These are phyloP conservation scores for Eleusine indica DNA, from an alignment of 176 grass and related monocot species.

Conservation along the genomic window DNA sequence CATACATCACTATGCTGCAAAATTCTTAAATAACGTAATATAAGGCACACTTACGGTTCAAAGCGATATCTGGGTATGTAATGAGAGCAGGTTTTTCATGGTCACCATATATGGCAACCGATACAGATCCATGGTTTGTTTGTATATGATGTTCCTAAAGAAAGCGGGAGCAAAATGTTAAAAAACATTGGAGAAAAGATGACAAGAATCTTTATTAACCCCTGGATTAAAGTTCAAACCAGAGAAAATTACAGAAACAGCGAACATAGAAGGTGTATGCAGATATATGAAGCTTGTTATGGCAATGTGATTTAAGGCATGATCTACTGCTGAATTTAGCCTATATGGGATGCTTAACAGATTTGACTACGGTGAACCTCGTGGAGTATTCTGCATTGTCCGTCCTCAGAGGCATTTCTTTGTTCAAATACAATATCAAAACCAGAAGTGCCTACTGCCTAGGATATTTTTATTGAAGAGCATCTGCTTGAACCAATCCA, in stretches of 20 bases:
- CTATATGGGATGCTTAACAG: neutral
- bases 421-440: constrained; percentile 13
- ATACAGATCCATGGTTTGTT: constrained; percentile 84
- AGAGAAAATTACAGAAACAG: constrained; percentile 16
- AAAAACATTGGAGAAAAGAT: constrained; percentile 10
- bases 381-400: neutral
- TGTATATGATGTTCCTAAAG: constrained; percentile 90
- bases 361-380: neutral
- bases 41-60: constrained; percentile 61
- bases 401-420: neutral
- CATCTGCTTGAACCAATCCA: constrained; percentile 20
- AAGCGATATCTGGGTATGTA: constrained; percentile 86
- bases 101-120: constrained; percentile 82
- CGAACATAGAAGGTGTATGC: neutral
- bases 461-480: constrained; percentile 16
- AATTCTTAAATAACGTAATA: constrained; percentile 21
- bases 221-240: neutral
- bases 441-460: neutral
- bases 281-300: neutral
- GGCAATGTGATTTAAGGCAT: neutral
- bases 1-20: neutral
- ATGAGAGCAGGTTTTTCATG: constrained; percentile 82
- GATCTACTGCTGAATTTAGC: constrained; percentile 12
- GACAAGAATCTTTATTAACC: constrained; percentile 15
- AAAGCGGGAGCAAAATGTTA: constrained; percentile 30